A percentile compares a stretch with the other conserved stretches of the same genome.
Evolutionary conservation across 1,284 basidiomycete genomes (phyloP).

Genomic region (Heliocybe sulcata): DNA sequence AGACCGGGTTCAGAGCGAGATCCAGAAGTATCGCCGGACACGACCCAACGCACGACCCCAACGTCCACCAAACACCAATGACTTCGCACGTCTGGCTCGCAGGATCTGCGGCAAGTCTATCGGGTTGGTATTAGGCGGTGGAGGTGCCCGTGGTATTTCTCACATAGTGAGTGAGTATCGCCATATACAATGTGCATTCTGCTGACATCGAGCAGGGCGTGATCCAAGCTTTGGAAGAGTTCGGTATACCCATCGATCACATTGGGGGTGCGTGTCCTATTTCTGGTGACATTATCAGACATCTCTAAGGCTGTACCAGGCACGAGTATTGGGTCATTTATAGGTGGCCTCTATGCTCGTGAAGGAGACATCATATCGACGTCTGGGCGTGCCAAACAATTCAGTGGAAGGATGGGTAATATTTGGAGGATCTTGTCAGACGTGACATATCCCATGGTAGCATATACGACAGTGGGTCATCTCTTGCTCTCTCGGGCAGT

Average conservation of each 20-base stretch:
- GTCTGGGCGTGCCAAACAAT: conserved; percentile 84
- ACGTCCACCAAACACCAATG: conserved; percentile 76
- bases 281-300: not conserved
- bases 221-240: conserved; percentile 87
- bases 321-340: conserved; percentile 87
- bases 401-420: conserved; percentile 88
- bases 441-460: conserved; percentile 94
- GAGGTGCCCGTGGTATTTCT: conserved; percentile 91
- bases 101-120: conserved; percentile 91
- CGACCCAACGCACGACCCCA: conserved; percentile 66
- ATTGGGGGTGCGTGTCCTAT: conserved; percentile 53
- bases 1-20: conserved; percentile 83
- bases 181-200: conserved; percentile 2
- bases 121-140: conserved; percentile 92
- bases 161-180: conserved; percentile 61
- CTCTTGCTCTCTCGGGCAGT: conserved; percentile 13
- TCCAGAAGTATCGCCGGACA: conserved; percentile 80
- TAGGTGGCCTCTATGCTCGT: conserved; percentile 94
- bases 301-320: conserved; percentile 30
- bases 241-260: conserved; percentile 89
- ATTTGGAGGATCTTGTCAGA: conserved; percentile 94
- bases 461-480: conserved; percentile 86
- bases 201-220: conserved; percentile 55
- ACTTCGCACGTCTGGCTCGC: conserved; percentile 90
- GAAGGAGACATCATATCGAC: conserved; percentile 89